Base-by-base conservation (phyloP, 169 alveolate genomes). In the Plasmodium coatneyi region DNA sequence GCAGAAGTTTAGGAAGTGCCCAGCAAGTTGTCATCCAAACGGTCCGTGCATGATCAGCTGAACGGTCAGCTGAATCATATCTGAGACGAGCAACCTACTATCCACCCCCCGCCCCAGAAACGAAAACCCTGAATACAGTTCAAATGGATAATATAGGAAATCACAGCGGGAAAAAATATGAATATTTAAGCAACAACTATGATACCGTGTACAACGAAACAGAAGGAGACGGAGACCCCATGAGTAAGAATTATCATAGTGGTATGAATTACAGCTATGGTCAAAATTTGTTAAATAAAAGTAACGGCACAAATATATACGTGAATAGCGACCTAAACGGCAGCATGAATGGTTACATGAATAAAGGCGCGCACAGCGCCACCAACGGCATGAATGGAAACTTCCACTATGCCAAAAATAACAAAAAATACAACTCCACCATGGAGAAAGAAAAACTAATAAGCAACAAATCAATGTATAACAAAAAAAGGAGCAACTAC, bases 131-230 rank as follows among this genome's bases (percentile, higher is more conserved):
- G 19, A 74, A 32, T 14, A 49, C 36, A 10, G n/a, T n/a, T 76
- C 84, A 91, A 46, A 91, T 91, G 95, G 95, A 80, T 25, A 41
- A 91, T 71, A n/a, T 66, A 80, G 92, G 56, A 49, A 91, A 91
- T 91, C 78, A 46, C 25, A 56, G 66, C n/a, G 74, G 43, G 6
- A 91, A 91, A 81, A 91, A 91, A 39, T 91, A 91, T 82, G 92
- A 80, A 22, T 91, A 82, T 52, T 34, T 91, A 91, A 56, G 41
- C 56, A 91, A 71, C n/a, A 52, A 82, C 25, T 91, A 81, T 34
- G 92, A 80, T 46, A 80, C 71, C 41, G 82, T 91, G 28, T 91
- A 52, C 54, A 60, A 91, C n/a, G 84, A 34, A 25, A 32, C 49
- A 16, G 80, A 81, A 14, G 83, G 30, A 41, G 87, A 70, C 12